Percentiles rank a stretch among this genome's conserved stretches.
These are phyloP conservation scores for Choanephora cucurbitarum DNA, from an alignment of 371 early-diverging fungal species.

Conservation along the genomic window DNA sequence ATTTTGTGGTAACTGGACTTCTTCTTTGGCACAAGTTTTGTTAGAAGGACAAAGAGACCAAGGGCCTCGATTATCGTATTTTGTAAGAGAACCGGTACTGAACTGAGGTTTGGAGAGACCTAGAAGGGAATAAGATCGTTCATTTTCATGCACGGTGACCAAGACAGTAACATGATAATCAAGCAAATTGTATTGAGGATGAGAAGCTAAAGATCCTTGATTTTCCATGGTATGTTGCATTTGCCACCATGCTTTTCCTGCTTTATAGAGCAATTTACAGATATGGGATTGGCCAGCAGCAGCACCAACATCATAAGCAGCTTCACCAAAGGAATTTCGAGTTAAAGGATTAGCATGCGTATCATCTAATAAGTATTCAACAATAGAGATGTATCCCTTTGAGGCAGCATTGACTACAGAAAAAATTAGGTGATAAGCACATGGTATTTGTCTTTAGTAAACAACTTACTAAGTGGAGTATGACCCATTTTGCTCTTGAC, in stretches of 20 bases:
- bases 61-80: slow-evolving; percentile 55
- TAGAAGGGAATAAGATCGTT: slow-evolving; percentile 56
- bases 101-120: slow-evolving; percentile 50
- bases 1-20: slow-evolving; percentile 49
- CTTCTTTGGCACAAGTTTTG: slow-evolving; percentile 47
- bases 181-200: slow-evolving; percentile 38
- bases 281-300: slow-evolving; percentile 60
- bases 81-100: slow-evolving; percentile 47
- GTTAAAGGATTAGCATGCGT: slow-evolving; percentile 66
- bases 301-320: slow-evolving; percentile 84
- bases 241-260: slow-evolving; percentile 53
- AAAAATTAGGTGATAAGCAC: not conserved
- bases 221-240: slow-evolving; percentile 32
- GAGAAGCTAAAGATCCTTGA: slow-evolving; percentile 13
- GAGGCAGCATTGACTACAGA: slow-evolving; percentile 75
- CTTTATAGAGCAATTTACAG: slow-evolving; percentile 67
- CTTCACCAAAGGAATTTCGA: slow-evolving; percentile 72
- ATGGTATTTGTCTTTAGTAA: not conserved
- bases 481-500: slow-evolving; percentile 69
- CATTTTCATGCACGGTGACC: slow-evolving; percentile 64
- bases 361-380: slow-evolving; percentile 65
- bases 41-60: slow-evolving; percentile 58
- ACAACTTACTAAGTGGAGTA: slow-evolving; percentile 74
- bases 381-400: slow-evolving; percentile 68
- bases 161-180: slow-evolving; percentile 61